Percentiles rank a stretch among this genome's conserved stretches.
These are phyloP conservation scores for Lentinula sp. DNA, from an alignment of 768 basidiomycete species.

Conservation along the genomic window DNA sequence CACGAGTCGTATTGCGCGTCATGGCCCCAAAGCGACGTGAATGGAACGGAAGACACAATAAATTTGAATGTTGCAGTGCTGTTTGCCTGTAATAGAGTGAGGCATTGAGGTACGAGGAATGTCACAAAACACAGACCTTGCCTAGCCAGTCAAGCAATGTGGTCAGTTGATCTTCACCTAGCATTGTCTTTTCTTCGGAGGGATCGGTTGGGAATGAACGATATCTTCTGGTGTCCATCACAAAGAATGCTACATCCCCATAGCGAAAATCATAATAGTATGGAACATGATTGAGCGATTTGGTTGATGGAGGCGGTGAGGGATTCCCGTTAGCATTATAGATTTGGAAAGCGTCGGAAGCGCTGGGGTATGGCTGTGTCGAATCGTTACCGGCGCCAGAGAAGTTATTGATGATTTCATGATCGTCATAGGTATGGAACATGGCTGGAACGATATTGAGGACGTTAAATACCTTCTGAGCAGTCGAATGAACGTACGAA, in stretches of 20 bases:
- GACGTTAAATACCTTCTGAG: not conserved
- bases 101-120: not conserved
- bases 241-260: slow-evolving; percentile 70
- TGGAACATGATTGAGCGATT: slow-evolving; percentile 34
- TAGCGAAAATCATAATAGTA: slow-evolving; percentile 59
- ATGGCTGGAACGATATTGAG: slow-evolving; percentile 36
- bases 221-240: slow-evolving; percentile 66
- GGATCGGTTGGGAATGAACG: slow-evolving; percentile 35
- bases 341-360: slow-evolving; percentile 48
- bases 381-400: slow-evolving; percentile 49
- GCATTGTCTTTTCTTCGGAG: slow-evolving; percentile 51
- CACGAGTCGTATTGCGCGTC: slow-evolving; percentile 64
- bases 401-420: slow-evolving; percentile 69
- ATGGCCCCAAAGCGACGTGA: slow-evolving; percentile 65
- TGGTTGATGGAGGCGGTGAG: slow-evolving; percentile 14
- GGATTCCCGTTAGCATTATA: slow-evolving; percentile 66
- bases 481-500: slow-evolving; percentile 43
- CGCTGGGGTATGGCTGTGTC: slow-evolving; percentile 50
- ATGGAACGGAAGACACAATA: slow-evolving; percentile 66
- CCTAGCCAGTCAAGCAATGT: slow-evolving; percentile 60
- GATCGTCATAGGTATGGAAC: slow-evolving; percentile 68
- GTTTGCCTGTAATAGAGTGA: slow-evolving; percentile 42
- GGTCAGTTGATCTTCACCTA: slow-evolving; percentile 58
- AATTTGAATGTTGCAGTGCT: slow-evolving; percentile 73
- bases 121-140: slow-evolving; percentile 26